Evolutionary conservation across 2,329 filamentous ascomycete species (phyloP).

Genomic region (Aspergillaceae sp.): DNA sequence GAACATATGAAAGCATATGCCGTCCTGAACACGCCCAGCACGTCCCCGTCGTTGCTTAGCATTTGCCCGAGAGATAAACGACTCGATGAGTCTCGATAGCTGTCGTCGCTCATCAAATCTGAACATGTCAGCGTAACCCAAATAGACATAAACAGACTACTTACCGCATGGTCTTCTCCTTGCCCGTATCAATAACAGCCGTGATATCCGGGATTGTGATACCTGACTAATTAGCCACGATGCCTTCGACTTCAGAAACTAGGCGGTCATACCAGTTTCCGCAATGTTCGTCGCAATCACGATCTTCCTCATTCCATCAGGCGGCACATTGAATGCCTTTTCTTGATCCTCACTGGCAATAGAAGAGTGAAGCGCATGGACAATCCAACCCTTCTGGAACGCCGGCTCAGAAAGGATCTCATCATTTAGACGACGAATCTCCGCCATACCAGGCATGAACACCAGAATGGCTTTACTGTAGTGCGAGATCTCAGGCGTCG

Average conservation of each 20-base stretch:
- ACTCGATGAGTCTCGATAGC: conserved; percentile 80
- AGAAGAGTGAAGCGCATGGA: conserved; percentile 86
- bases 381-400: conserved; percentile 69
- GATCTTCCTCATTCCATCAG: conserved; percentile 76
- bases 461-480: conserved; percentile 91
- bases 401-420: conserved; percentile 66
- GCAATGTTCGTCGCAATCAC: conserved; percentile 97
- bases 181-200: conserved; percentile 91
- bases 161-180: conserved; percentile 81
- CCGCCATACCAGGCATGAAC: conserved; percentile 88
- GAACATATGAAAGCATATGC: conserved; percentile 91
- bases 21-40: conserved; percentile 90
- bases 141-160: conserved; percentile 6
- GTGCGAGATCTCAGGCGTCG: conserved; percentile 52
- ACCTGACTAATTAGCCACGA: conserved; percentile 18
- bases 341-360: conserved; percentile 97
- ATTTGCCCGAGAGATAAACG: conserved; percentile 91
- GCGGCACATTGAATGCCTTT: conserved; percentile 78
- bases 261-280: conserved; percentile 61
- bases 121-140: not conserved
- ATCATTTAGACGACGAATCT: conserved; percentile 83
- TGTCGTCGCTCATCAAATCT: conserved; percentile 89
- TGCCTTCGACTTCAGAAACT: not conserved
- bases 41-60: conserved; percentile 90
- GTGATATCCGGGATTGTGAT: conserved; percentile 98